These are phyloP conservation scores for Breviolum minutum DNA, from an alignment of 73 alveolate species.

Conservation along the genomic window DNA sequence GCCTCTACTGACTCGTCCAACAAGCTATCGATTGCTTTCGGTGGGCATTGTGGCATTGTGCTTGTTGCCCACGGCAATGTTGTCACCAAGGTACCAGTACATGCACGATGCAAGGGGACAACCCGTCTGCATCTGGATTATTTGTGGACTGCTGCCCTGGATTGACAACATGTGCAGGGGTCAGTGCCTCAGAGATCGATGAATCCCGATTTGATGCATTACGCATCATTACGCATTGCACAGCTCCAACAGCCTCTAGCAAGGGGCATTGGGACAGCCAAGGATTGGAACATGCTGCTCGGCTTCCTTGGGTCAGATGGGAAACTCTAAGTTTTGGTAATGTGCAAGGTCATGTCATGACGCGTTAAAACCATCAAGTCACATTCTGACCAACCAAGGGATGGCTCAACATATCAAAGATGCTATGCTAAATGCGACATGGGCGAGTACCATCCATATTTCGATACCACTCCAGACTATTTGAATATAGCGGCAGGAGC, in stretches of 20 bases:
- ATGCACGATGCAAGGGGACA: conserved; percentile 32
- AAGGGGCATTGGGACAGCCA: not conserved
- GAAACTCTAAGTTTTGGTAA: not conserved
- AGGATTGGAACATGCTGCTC: conserved; percentile 83
- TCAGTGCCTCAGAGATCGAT: not conserved
- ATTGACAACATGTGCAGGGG: conserved; percentile 10
- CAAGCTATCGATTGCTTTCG: not conserved
- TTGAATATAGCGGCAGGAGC: conserved; percentile 73
- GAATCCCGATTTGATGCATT: not conserved
- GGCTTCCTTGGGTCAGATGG: not conserved
- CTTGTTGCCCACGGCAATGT: not conserved
- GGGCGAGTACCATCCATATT: conserved; percentile 79
- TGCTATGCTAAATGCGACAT: conserved; percentile 38
- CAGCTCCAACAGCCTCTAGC: too few relatives aligned
- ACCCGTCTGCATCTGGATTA: not conserved
- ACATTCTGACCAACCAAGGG: not conserved
- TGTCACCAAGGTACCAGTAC: not conserved
- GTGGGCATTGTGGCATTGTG: not conserved
- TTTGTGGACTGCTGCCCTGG: not conserved
- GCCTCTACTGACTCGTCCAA: not conserved
- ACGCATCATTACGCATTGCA: too few relatives aligned
- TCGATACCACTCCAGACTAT: conserved; percentile 82
- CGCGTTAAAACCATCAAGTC: not conserved
- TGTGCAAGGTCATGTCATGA: not conserved
- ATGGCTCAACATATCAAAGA: conserved; percentile 25